phyloP scores from a whole-genome alignment of 2,329 filamentous ascomycete genomes.

The Penicillium expansum region DNA sequence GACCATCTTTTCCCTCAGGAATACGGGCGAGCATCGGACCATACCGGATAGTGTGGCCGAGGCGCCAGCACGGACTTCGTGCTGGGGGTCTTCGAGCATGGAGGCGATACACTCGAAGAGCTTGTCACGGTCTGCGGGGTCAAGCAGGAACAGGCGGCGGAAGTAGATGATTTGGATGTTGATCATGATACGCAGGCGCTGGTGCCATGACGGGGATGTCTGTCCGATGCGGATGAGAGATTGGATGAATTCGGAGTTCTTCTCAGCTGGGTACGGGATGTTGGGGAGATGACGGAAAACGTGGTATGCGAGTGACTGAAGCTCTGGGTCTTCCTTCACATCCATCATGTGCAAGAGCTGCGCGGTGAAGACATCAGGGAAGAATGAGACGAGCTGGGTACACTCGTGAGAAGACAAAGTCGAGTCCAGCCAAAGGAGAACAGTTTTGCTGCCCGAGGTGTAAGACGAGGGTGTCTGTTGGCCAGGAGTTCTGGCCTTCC shows the following conservation, averaged over 20 bases:
- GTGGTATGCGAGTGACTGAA: conserved; percentile 91
- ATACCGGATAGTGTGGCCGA: conserved; percentile 91
- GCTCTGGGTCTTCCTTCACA: conserved; percentile 94
- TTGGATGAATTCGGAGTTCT: conserved; percentile 79
- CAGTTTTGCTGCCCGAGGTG: conserved; percentile 93
- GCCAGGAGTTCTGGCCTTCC: conserved; percentile 75
- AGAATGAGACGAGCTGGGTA: conserved; percentile 85
- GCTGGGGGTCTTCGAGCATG: conserved; percentile 88
- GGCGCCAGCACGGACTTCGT: conserved; percentile 92
- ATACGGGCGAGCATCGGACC: conserved; percentile 89
- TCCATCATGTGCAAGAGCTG: conserved; percentile 99
- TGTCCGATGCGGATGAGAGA: conserved; percentile 85
- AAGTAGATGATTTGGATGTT: conserved; percentile 99
- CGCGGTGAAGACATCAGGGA: conserved; percentile 83
- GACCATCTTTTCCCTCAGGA: conserved; percentile 75
- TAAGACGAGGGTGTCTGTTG: conserved; percentile 93
- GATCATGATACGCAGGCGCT: conserved; percentile 87
- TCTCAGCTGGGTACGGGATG: conserved; percentile 82
- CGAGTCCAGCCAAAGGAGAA: conserved; percentile 89
- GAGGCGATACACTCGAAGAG: conserved; percentile 91
- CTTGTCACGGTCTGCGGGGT: conserved; percentile 67
- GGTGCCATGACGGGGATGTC: conserved; percentile 85
- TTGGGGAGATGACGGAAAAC: conserved; percentile 96
- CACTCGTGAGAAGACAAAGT: conserved; percentile 91
- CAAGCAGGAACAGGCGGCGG: conserved; percentile 86